Base-by-base conservation (phyloP, 331 rosid species). In the Phaseolus coccineus region DNA sequence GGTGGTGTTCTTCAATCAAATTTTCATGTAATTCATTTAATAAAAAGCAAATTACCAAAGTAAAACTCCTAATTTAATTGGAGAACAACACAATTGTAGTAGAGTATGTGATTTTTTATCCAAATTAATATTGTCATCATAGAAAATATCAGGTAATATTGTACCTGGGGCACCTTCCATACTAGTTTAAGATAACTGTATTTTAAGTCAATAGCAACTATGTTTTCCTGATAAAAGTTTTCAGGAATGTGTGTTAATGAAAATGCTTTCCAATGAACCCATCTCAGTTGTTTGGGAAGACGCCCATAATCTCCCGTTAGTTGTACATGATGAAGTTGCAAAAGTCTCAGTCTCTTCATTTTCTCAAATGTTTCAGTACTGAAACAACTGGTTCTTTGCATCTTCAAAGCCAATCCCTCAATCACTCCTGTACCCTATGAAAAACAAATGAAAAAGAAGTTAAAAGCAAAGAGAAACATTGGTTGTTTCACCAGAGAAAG, bases 181-280 rank as follows among this genome's bases (percentile, higher is more conserved):
- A 59, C 6, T 28, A 16, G 15, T 28, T n/a, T 19, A 11, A 74
- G 70, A 28, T 40, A 16, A 47, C 70, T 74, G 2, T 13, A 27
- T 44, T 46, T 63, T 16, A 74, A 15, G 11, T 44, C 70, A 16
- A 74, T 28, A 0, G 47, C 57, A 59, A 74, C 56, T 2, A 59
- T 35, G 7, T 35, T 35, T 35, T 35, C 39, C 39, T 35, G 39
- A 35, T 35, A 35, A 5, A 35, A 35, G 58, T 74, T n/a, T 5
- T 30, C 2, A 15, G 69, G 78, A 5, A 74, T 59, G 33, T 28
- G 46, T 4, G 12, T 28, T 2, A 30, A 59, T 44, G 47, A 69
- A 59, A 27, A 74, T 1, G 48, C 59, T 44, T 74, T n/a, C 79
- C 79, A 74, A 46, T n/a, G 10, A 2, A 74, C n/a, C 79, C 70